phyloP scores from a whole-genome alignment of 257 asterid species.

The Nicotiana sylvestris region DNA sequence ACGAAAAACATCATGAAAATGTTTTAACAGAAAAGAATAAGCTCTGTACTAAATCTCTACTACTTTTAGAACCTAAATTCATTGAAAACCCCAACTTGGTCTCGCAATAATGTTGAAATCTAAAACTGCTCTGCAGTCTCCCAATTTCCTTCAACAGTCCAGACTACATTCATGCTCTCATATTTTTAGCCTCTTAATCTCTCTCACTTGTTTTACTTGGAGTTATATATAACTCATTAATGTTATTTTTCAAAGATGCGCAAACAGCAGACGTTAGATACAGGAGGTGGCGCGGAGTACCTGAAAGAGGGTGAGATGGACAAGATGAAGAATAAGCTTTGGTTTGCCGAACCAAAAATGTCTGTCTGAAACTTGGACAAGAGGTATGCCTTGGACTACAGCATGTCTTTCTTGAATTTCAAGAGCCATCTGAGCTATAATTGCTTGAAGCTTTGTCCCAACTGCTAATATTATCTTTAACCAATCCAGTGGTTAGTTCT shows the following conservation, averaged over 20 bases:
- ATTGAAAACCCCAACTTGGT: background rate
- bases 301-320: slow-evolving; percentile 90
- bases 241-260: background rate
- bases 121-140: background rate
- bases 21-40: background rate
- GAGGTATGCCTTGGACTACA: slow-evolving; percentile 94
- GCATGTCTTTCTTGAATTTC: slow-evolving; percentile 94
- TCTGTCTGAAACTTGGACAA: slow-evolving; percentile 82
- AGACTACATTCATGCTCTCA: background rate
- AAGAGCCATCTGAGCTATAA: slow-evolving; percentile 86
- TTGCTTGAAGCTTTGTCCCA: slow-evolving; percentile 91
- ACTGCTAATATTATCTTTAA: slow-evolving; percentile 78
- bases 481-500: slow-evolving; percentile 31
- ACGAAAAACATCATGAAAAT: background rate
- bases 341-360: slow-evolving; percentile 91
- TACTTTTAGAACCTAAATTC: background rate
- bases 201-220: background rate
- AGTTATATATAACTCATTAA: background rate
- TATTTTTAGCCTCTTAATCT: background rate
- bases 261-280: background rate
- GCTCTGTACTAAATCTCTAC: background rate
- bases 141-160: background rate
- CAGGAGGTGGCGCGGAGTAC: slow-evolving; percentile 21
- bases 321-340: slow-evolving; percentile 51
- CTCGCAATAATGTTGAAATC: background rate